Evolutionary conservation across 805 yeast species (phyloP).

Genomic region (Peterozyma xylosa): DNA sequence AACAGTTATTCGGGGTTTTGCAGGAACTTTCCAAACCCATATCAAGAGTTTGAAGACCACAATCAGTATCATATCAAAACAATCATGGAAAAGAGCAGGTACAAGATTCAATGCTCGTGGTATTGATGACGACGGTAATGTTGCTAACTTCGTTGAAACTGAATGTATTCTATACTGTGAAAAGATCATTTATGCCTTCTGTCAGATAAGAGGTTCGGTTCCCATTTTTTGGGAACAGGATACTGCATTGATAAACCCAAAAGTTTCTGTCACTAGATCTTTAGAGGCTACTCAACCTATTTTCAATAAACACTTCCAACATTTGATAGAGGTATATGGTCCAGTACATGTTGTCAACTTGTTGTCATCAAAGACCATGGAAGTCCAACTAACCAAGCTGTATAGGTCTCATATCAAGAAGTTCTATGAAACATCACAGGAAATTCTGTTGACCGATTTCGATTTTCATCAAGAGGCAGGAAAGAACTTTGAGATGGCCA

Average conservation of each 20-base stretch:
- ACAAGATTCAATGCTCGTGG: slow-evolving; percentile 95
- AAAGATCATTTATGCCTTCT: slow-evolving; percentile 59
- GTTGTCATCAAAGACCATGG: slow-evolving; percentile 73
- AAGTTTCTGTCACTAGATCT: slow-evolving; percentile 82
- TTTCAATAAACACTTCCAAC: slow-evolving; percentile 73
- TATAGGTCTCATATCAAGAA: slow-evolving; percentile 52
- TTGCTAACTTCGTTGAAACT: slow-evolving; percentile 93
- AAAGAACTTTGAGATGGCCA: slow-evolving; percentile 81
- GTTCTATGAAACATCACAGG: slow-evolving; percentile 28
- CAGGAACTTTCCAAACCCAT: slow-evolving; percentile 56
- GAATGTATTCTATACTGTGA: slow-evolving; percentile 65
- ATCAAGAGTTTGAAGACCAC: slow-evolving; percentile 28
- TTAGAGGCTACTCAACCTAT: slow-evolving; percentile 89
- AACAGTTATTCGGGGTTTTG: slow-evolving; percentile 92
- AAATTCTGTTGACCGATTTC: slow-evolving; percentile 65
- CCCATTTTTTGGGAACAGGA: slow-evolving; percentile 99
- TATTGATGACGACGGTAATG: slow-evolving; percentile 89
- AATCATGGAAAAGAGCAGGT: slow-evolving; percentile 97
- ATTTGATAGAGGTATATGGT: slow-evolving; percentile 69
- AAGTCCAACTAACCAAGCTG: slow-evolving; percentile 60
- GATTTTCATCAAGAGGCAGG: slow-evolving; percentile 93
- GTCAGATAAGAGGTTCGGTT: slow-evolving; percentile 91
- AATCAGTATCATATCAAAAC: slow-evolving; percentile 77
- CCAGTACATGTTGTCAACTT: slow-evolving; percentile 85
- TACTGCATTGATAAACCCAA: slow-evolving; percentile 82